A percentile compares a stretch with the other conserved stretches of the same genome.
Evolutionary conservation across 768 basidiomycete species (phyloP).

Genomic region (Naganishia vishniacii): DNA sequence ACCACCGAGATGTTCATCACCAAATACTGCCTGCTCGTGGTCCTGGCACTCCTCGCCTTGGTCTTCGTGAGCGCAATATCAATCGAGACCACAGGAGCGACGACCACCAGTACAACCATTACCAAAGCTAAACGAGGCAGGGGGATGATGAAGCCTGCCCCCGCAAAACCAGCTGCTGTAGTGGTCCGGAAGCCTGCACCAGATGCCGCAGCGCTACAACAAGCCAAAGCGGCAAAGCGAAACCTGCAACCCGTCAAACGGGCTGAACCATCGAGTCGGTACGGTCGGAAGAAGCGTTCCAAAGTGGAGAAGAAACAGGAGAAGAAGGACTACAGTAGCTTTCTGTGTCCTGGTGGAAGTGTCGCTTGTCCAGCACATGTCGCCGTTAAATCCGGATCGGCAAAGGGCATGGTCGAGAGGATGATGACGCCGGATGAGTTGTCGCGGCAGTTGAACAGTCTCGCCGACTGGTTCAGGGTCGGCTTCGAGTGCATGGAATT

Average conservation of each 20-base stretch:
- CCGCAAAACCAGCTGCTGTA: slow-evolving; percentile 19
- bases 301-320: slow-evolving; percentile 30
- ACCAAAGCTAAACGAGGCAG: slow-evolving; percentile 6
- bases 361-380: slow-evolving; percentile 29
- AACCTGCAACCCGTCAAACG: slow-evolving; percentile 23
- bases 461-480: slow-evolving; percentile 49
- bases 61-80: neutral
- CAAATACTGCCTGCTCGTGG: neutral
- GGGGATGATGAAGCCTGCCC: slow-evolving; percentile 1
- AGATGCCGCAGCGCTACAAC: slow-evolving; percentile 7
- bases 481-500: slow-evolving; percentile 49
- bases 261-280: slow-evolving; percentile 21
- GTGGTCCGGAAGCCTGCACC: neutral
- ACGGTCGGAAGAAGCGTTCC: slow-evolving; percentile 18
- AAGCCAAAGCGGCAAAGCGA: slow-evolving; percentile 25
- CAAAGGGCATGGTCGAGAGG: slow-evolving; percentile 22
- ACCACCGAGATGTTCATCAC: slow-evolving; percentile 6
- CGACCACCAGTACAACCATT: neutral
- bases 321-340: slow-evolving; percentile 48
- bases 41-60: neutral
- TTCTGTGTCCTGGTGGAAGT: slow-evolving; percentile 45
- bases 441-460: slow-evolving; percentile 33
- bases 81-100: neutral
- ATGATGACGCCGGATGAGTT: slow-evolving; percentile 29
- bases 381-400: slow-evolving; percentile 31